phyloP scores from a whole-genome alignment of 1,284 basidiomycete genomes.

The Sanghuangporus weigelae region DNA sequence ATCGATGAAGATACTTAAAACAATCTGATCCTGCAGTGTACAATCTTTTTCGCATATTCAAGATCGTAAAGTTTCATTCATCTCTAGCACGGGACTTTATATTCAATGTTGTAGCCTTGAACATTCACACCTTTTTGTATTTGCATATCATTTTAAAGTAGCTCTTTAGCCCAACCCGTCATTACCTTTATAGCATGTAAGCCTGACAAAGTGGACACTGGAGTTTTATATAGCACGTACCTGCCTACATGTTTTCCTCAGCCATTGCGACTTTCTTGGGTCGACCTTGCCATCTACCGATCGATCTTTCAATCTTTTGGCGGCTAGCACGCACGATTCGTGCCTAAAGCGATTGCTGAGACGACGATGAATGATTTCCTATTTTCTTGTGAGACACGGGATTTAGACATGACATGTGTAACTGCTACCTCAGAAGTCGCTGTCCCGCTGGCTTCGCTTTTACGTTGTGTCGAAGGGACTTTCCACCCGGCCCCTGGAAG shows the following conservation, averaged over 20 bases:
- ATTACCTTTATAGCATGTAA: slow-evolving; percentile 4
- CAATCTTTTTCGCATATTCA: slow-evolving; percentile 18
- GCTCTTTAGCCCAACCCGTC: slow-evolving; percentile 8
- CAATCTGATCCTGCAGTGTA: slow-evolving; percentile 13
- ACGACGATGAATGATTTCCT: slow-evolving; percentile 38
- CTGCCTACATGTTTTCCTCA: slow-evolving; percentile 36
- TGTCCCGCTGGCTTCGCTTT: background rate
- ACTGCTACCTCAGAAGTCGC: slow-evolving; percentile 1
- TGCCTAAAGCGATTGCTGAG: slow-evolving; percentile 42
- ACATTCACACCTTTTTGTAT: background rate
- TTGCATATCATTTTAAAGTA: background rate
- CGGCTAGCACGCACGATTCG: slow-evolving; percentile 49
- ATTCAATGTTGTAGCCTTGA: slow-evolving; percentile 6
- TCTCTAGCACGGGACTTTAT: background rate
- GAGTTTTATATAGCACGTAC: slow-evolving; percentile 1
- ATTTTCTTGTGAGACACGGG: background rate
- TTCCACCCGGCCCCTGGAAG: slow-evolving; percentile 1
- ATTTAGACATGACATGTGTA: background rate
- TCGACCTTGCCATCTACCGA: slow-evolving; percentile 26
- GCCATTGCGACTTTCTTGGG: slow-evolving; percentile 32
- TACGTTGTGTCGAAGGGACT: background rate
- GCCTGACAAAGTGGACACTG: background rate
- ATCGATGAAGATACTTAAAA: slow-evolving; percentile 1
- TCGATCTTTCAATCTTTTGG: slow-evolving; percentile 39
- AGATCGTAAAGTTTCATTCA: background rate